Conservation (phyloP, 768 basidiomycete species). For the Mycena albidolilacea region DNA sequence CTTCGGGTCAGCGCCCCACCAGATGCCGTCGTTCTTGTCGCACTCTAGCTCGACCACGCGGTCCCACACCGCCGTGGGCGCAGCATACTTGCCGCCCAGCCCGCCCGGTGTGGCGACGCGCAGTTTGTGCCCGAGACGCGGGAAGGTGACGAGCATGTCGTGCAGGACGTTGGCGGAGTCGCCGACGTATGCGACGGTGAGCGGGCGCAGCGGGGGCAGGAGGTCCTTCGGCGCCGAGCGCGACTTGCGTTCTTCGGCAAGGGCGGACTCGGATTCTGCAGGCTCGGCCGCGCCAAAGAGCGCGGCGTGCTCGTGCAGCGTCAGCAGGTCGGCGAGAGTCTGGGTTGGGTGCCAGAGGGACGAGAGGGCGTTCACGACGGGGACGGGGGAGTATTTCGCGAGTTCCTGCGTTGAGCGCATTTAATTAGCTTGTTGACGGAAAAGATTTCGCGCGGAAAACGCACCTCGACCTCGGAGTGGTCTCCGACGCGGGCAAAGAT, state of each 20-base stretch:
- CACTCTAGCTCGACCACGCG: conserved; percentile 83
- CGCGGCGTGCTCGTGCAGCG: conserved; percentile 83
- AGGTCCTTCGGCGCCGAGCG: conserved; percentile 27
- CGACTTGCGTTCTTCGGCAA: conserved; percentile 10
- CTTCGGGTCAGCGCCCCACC: conserved; percentile 83
- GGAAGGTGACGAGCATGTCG: conserved; percentile 97
- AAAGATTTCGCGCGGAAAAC: conserved; percentile 37
- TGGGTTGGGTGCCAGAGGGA: conserved; percentile 98
- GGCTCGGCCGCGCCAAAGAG: conserved; percentile 58
- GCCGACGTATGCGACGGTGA: conserved; percentile 94
- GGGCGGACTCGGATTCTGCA: background rate
- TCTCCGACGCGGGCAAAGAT: conserved; percentile 97
- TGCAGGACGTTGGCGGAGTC: conserved; percentile 96
- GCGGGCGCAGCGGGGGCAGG: conserved; percentile 74
- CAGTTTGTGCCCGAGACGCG: conserved; percentile 89
- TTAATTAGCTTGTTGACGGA: background rate
- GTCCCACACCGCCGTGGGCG: conserved; percentile 83
- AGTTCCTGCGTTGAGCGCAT: conserved; percentile 74
- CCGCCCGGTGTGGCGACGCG: conserved; percentile 86
- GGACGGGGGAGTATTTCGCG: conserved; percentile 90
- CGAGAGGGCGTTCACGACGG: conserved; percentile 96
- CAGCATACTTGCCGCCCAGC: conserved; percentile 67
- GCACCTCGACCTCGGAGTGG: conserved; percentile 93
- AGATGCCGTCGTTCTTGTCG: conserved; percentile 69
- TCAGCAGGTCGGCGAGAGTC: conserved; percentile 92